These are phyloP conservation scores for Dioscorea cayenensis DNA, from an alignment of 116 monocot genomes.

Conservation along the genomic window DNA sequence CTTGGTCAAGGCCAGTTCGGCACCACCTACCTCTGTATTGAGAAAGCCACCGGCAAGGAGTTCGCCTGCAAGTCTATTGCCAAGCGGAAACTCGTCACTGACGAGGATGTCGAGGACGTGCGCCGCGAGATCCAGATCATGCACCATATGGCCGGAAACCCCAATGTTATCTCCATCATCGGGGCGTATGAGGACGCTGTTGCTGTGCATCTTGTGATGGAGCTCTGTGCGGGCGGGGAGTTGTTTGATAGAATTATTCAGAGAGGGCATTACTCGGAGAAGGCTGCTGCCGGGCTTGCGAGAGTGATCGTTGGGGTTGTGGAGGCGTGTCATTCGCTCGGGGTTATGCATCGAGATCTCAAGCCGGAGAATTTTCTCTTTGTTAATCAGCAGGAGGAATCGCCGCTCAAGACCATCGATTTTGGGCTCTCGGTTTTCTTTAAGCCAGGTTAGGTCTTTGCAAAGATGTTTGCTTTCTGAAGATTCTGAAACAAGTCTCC, in stretches of 20 bases:
- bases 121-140: slow-evolving; percentile 29
- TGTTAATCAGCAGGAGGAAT: slow-evolving; percentile 37
- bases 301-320: slow-evolving; percentile 54
- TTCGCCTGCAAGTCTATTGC: slow-evolving; percentile 26
- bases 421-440: slow-evolving; percentile 65
- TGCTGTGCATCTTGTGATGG: slow-evolving; percentile 27
- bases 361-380: slow-evolving; percentile 67
- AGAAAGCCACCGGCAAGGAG: slow-evolving; percentile 8
- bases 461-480: neutral
- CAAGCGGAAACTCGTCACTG: slow-evolving; percentile 17
- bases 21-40: slow-evolving; percentile 13
- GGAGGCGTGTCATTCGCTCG: slow-evolving; percentile 59
- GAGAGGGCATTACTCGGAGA: slow-evolving; percentile 62
- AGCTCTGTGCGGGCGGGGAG: slow-evolving; percentile 52
- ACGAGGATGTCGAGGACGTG: slow-evolving; percentile 9
- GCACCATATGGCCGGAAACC: slow-evolving; percentile 21
- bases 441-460: slow-evolving; percentile 39
- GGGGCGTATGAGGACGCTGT: slow-evolving; percentile 23
- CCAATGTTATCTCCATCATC: slow-evolving; percentile 14
- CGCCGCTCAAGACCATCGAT: slow-evolving; percentile 49
- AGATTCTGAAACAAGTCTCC: neutral
- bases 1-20: slow-evolving; percentile 27
- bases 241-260: slow-evolving; percentile 65
- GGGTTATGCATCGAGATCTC: slow-evolving; percentile 70
- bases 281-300: slow-evolving; percentile 48